These are phyloP conservation scores for Penicillium sp. DNA, from an alignment of 2,329 filamentous ascomycete genomes.

Conservation along the genomic window DNA sequence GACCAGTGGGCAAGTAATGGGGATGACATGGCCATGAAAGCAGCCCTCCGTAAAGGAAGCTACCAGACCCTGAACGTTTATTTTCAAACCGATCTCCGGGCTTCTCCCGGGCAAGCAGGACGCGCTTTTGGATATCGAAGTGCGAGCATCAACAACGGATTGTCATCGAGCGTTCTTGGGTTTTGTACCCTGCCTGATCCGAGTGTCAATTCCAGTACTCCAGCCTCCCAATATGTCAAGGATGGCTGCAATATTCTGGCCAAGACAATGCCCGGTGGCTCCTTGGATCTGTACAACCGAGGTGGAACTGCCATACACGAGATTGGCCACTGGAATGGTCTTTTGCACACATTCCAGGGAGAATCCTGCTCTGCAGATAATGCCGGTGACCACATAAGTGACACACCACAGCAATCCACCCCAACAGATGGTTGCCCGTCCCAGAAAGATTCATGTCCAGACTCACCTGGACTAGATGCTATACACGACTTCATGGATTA, in stretches of 20 bases:
- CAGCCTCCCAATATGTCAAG: constrained; percentile 43
- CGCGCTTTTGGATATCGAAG: constrained; percentile 26
- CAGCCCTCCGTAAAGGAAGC: constrained; percentile 52
- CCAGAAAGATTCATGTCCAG: constrained; percentile 53
- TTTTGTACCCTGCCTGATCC: constrained; percentile 53
- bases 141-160: constrained; percentile 12
- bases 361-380: constrained; percentile 36
- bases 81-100: constrained; percentile 56
- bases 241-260: constrained; percentile 60
- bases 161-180: constrained; percentile 47
- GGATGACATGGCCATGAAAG: constrained; percentile 54
- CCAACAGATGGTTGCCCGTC: constrained; percentile 60
- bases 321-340: constrained; percentile 49
- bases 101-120: constrained; percentile 23
- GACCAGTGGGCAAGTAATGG: constrained; percentile 54
- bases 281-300: constrained; percentile 49
- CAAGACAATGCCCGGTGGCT: constrained; percentile 56
- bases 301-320: constrained; percentile 50
- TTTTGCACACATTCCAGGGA: constrained; percentile 47
- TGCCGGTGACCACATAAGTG: constrained; percentile 45
- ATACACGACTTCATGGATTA: constrained; percentile 64
- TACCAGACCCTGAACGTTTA: constrained; percentile 60
- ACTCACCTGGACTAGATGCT: constrained; percentile 48
- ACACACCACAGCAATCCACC: constrained; percentile 50
- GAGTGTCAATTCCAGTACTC: constrained; percentile 40